Conservation (phyloP, 1,284 basidiomycete species). For the Peniophora sp. region DNA sequence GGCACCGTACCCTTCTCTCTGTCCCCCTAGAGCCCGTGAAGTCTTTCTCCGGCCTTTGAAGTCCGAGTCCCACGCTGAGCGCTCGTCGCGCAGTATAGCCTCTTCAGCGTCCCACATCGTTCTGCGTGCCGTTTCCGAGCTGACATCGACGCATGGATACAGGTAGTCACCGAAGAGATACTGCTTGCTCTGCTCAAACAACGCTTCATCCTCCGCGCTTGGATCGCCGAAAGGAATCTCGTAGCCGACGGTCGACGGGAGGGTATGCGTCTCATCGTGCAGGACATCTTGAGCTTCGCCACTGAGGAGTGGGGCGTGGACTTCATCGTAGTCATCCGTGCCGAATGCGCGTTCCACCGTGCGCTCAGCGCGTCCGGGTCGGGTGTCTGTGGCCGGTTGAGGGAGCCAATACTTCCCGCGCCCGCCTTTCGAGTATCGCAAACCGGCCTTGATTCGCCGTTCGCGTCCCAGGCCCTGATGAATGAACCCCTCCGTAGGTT, state of each 20-base stretch:
- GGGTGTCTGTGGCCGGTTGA: conserved; percentile 42
- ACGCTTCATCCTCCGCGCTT: conserved; percentile 56
- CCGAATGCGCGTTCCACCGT: conserved; percentile 2
- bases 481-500: conserved; percentile 89
- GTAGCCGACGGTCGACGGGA: conserved; percentile 45
- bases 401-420: conserved; percentile 89
- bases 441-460: conserved; percentile 77
- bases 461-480: conserved; percentile 83
- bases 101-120: conserved; percentile 70
- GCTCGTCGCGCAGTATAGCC: conserved; percentile 57
- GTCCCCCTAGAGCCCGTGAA: conserved; percentile 27
- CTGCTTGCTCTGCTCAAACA: conserved; percentile 63
- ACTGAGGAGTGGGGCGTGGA: conserved; percentile 71
- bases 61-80: conserved; percentile 62
- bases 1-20: conserved; percentile 20
- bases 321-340: conserved; percentile 45
- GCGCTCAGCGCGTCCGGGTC: conserved; percentile 31
- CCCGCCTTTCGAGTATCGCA: conserved; percentile 87
- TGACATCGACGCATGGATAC: conserved; percentile 85
- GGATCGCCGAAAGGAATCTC: conserved; percentile 57
- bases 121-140: conserved; percentile 58
- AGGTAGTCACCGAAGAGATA: conserved; percentile 90
- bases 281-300: conserved; percentile 61
- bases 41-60: conserved; percentile 37
- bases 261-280: conserved; percentile 54